Conservation (phyloP, 805 yeast species). For the Pichia rugopelliculosa region DNA sequence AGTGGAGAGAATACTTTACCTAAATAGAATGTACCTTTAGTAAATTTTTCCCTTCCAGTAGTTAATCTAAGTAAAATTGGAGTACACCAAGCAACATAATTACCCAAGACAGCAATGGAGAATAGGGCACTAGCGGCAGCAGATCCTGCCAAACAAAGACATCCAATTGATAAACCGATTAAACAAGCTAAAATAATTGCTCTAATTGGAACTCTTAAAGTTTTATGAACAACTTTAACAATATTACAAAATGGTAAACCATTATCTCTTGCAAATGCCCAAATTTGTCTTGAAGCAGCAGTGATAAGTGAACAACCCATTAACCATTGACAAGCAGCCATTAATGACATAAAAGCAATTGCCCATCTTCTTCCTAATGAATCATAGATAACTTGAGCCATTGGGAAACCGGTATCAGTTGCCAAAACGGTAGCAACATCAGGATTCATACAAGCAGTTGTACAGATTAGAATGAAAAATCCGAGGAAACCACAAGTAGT, state of each 20-base stretch:
- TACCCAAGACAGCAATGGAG: constrained; percentile 51
- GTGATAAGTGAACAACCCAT: constrained; percentile 58
- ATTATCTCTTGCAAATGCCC: constrained; percentile 71
- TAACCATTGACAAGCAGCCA: constrained; percentile 52
- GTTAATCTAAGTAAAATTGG: constrained; percentile 48
- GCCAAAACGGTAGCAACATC: constrained; percentile 35
- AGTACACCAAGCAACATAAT: constrained; percentile 51
- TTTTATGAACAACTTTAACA: constrained; percentile 48
- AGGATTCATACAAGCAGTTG: constrained; percentile 45
- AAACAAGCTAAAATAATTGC: constrained; percentile 48
- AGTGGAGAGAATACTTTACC: constrained; percentile 42
- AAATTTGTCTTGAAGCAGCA: constrained; percentile 62
- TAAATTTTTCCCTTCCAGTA: constrained; percentile 39
- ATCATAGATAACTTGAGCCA: constrained; percentile 56
- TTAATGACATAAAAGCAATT: constrained; percentile 49
- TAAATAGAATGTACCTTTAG: constrained; percentile 56
- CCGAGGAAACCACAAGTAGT: constrained; percentile 51
- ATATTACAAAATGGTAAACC: constrained; percentile 55
- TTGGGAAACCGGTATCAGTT: constrained; percentile 47
- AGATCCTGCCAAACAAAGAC: constrained; percentile 45
- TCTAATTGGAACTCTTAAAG: constrained; percentile 49
- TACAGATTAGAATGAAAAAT: constrained; percentile 43
- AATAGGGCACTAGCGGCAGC: constrained; percentile 61
- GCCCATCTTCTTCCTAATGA: constrained; percentile 60
- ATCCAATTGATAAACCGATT: constrained; percentile 43